Evolutionary conservation across 129 eudicot genomes (phyloP).

Genomic region (Oenanthe sinensis): DNA sequence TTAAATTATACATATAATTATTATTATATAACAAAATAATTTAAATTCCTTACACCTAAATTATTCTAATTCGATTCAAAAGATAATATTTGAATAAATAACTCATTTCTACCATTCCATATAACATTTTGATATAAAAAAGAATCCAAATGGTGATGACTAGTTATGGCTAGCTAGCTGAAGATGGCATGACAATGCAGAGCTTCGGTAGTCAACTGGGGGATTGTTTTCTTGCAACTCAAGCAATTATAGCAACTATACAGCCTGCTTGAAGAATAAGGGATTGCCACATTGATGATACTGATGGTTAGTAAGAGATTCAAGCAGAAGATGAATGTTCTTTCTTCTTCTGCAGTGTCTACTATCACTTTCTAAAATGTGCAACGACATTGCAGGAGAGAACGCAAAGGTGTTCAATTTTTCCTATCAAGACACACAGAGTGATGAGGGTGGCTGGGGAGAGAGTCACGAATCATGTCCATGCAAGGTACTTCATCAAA

Average conservation of each 20-base stretch:
- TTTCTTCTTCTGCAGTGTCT: constrained; percentile 34
- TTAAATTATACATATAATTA: too few species aligned
- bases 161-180: constrained; percentile 58
- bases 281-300: constrained; percentile 36
- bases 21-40: too few species aligned
- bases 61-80: too few species aligned
- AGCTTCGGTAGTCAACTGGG: constrained; percentile 74
- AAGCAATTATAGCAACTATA: constrained; percentile 51
- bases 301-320: background rate
- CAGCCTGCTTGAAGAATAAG: constrained; percentile 73
- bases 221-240: constrained; percentile 65
- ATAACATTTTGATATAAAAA: too few species aligned
- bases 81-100: too few species aligned
- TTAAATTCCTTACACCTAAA: too few species aligned
- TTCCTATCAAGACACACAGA: too few species aligned
- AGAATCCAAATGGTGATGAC: constrained; percentile 13
- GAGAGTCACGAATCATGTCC: too few species aligned
- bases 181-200: constrained; percentile 79
- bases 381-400: constrained; percentile 39
- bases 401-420: background rate
- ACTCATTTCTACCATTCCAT: too few species aligned
- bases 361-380: constrained; percentile 43
- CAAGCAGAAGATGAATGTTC: background rate
- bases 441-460: too few species aligned
- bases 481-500: too few species aligned